phyloP scores from a whole-genome alignment of 305 asterid genomes.

The Caryopteris hybrid region DNA sequence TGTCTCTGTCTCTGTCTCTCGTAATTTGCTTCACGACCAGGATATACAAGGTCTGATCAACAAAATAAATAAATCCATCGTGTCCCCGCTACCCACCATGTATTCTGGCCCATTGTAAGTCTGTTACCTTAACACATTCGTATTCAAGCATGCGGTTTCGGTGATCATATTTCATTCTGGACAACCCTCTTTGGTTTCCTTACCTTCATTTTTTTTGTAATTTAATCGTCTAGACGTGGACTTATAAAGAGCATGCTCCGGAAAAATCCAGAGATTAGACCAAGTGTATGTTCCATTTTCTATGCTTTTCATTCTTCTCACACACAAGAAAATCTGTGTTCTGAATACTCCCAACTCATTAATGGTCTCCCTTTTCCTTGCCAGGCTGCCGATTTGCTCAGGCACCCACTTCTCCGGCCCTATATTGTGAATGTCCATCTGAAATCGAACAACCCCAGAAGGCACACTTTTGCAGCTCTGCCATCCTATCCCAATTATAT shows the following conservation, averaged over 20 bases:
- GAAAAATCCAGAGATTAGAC: slow-evolving; percentile 86
- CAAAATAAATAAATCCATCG: slow-evolving; percentile 90
- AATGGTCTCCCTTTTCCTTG: neutral
- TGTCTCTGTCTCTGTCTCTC: neutral
- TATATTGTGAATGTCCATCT: slow-evolving; percentile 60
- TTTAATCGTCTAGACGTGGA: slow-evolving; percentile 55
- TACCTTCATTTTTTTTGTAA: neutral
- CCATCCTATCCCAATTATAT: slow-evolving; percentile 29
- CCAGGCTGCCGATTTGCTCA: slow-evolving; percentile 92
- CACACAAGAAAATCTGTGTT: neutral
- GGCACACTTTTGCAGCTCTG: slow-evolving; percentile 45
- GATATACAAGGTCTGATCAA: slow-evolving; percentile 97
- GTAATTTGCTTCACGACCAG: slow-evolving; percentile 39
- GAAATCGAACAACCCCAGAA: slow-evolving; percentile 52
- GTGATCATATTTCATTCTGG: neutral
- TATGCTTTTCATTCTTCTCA: neutral
- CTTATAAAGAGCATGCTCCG: slow-evolving; percentile 94
- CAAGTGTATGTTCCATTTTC: slow-evolving; percentile 61
- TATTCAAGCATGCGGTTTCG: neutral
- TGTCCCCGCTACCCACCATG: slow-evolving; percentile 89
- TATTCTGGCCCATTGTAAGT: slow-evolving; percentile 94
- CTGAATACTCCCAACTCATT: neutral
- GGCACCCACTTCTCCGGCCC: slow-evolving; percentile 84
- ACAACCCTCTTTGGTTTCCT: neutral
- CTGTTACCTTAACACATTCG: neutral